Percentiles rank a stretch among this genome's conserved stretches.
phyloP scores from a whole-genome alignment of 75 land plant species.

The Azolla pinnata region DNA sequence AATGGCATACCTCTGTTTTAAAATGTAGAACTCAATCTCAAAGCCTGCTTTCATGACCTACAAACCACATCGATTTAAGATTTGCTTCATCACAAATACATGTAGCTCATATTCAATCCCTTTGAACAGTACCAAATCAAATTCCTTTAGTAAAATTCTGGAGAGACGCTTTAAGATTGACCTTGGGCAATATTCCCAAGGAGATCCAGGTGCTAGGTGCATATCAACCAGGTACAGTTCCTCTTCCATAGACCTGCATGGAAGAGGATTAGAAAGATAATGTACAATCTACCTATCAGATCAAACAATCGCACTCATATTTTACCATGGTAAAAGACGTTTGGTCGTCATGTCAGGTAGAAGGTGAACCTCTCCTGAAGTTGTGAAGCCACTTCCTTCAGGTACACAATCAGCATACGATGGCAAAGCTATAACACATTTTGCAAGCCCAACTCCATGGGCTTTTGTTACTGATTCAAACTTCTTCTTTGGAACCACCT shows the following conservation, averaged over 20 bases:
- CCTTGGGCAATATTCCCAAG: conserved; percentile 96
- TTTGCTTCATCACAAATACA: background rate
- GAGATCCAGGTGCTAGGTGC: conserved; percentile 61
- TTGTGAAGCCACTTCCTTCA: conserved; percentile 49
- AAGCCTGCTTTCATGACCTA: conserved; percentile 87
- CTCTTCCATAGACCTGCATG: conserved; percentile 52
- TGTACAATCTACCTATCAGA: too few relatives aligned
- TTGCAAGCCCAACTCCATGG: conserved; percentile 67
- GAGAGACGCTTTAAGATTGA: conserved; percentile 50
- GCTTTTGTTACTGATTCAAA: conserved; percentile 44
- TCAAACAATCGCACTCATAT: too few relatives aligned
- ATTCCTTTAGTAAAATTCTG: conserved; percentile 55
- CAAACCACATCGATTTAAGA: background rate
- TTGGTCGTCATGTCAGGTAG: conserved; percentile 71
- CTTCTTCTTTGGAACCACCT: conserved; percentile 70
- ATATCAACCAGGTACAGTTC: conserved; percentile 83
- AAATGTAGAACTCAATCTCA: conserved; percentile 76
- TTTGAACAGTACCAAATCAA: conserved; percentile 48
- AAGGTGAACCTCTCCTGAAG: conserved; percentile 70
- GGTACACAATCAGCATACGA: conserved; percentile 65
- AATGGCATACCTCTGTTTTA: too few relatives aligned
- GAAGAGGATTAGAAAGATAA: background rate
- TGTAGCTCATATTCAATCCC: background rate
- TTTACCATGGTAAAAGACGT: conserved; percentile 69
- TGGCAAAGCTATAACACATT: conserved; percentile 65